Base-by-base conservation (phyloP, 1,284 basidiomycete genomes). In the Kwoniella shivajii region DNA sequence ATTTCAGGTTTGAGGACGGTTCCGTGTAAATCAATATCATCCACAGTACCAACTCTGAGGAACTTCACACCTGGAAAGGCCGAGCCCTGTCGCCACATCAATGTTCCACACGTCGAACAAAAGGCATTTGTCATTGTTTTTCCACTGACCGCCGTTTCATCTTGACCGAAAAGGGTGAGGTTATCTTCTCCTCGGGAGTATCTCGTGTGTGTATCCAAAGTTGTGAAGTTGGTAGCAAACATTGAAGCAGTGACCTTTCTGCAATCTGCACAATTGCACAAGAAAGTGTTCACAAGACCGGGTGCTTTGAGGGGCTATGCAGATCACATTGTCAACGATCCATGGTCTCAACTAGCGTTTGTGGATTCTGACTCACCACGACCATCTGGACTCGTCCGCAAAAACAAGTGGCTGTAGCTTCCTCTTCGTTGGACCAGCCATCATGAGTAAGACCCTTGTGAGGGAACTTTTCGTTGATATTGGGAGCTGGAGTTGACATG, bases 251-350 rank as follows among this genome's bases (percentile, higher is more conserved):
- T 67, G 39, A 76, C 56, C 48, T 75, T 77, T 20, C 71, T 69
- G 49, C 76, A 76, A 53, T 78, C 76, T 44, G 61, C 39, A 58
- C 76, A 78, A 54, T 75, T 55, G 56, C 76, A 77, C 2, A 75
- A 38, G 56, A 76, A 76, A 3, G 65, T 62, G 26, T 60, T 57
- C 31, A 63, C 56, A 6, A 72, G 61, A 2, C 75, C 74, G 14
- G 73, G 72, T 6, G 56, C 61, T 22, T 60, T 56, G 38, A 66
- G 54, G 2, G 75, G 72, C 68, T 74, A 51, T 29, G 2, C 27
- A n/a, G n/a, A n/a, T n/a, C n/a, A n/a, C n/a, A 18, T 50, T 26
- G 27, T 20, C 18, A 11, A 27, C 29, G n/a, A 6, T 5, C 20
- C 22, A 16, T 1, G 27, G 10, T 13, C 41, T 9, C 41, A 20